Evolutionary conservation across 352 stramenopile genomes (phyloP), one percentile per base, ranked within the genome.

Genomic region (Phytophthora foliorum): DNA sequence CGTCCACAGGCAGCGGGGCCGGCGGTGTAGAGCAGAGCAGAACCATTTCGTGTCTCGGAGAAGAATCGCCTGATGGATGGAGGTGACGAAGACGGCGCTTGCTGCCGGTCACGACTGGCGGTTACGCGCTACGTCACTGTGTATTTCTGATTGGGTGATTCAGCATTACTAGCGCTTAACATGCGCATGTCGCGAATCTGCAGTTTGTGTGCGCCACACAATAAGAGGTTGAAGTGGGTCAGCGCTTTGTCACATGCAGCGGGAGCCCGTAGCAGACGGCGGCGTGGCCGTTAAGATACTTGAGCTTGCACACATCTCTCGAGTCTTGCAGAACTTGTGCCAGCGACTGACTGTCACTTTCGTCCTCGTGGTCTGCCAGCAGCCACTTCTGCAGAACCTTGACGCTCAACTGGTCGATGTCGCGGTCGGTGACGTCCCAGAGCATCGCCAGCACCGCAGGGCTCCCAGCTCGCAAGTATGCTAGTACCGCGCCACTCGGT

Each of bases 391-490:
- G 57, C 2, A 97, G 58, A 24, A 96, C 72, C 1, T 78, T 66
- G 34, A 84, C 66, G 67, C 90, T 91, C 34, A 97, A 67, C n/a
- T 97, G 83, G 78, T 99, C 98, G 65, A 99, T 98, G 77, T 99
- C 98, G 57, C 91, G 87, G 74, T 99, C 98, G 24, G 97, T 99
- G 16, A 99, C 97, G 77, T 99, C 98, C 98, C 98, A 99, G 13
- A 99, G 83, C 89, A 99, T 99, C 16, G 93, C 97, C 21, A 99
- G 82, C n/a, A 99, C 97, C 6, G 90, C 96, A 0, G 95, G 92
- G 41, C 94, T 94, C 6, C 96, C 96, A 32, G 92, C 91, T 22
- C 78, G 77, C 16, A 99, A 74, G 74, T 99, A 99, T n/a, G 89
- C 90, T 3, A 98, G 69, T 29, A 97, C 94, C 34, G 98, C 93